phyloP scores from a whole-genome alignment of 1,139 yeast species.

The Yamadazyma blattariae region DNA sequence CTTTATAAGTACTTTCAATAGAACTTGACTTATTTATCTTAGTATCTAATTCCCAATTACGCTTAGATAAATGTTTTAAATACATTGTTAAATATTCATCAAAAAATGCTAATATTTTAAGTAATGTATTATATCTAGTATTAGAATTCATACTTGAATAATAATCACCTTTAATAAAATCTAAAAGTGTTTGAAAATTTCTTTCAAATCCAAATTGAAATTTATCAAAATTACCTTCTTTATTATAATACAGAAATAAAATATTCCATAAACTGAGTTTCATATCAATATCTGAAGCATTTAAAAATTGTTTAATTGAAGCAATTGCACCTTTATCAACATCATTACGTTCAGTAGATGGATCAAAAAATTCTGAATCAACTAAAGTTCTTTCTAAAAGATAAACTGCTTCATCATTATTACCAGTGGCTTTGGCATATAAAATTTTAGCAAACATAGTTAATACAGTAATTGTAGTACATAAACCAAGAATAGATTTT shows the following conservation, averaged over 20 bases:
- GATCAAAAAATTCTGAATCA: constrained; percentile 9
- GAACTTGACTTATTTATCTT: neutral
- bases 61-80: constrained; percentile 17
- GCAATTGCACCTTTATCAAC: constrained; percentile 22
- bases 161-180: constrained; percentile 13
- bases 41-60: constrained; percentile 22
- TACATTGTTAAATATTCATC: constrained; percentile 26
- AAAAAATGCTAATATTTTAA: constrained; percentile 31
- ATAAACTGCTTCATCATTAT: constrained; percentile 45
- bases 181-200: constrained; percentile 33
- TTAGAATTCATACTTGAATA: constrained; percentile 11
- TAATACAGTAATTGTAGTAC: constrained; percentile 65
- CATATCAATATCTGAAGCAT: constrained; percentile 62
- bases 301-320: constrained; percentile 60
- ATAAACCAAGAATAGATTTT: constrained; percentile 54
- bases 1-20: constrained; percentile 8
- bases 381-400: constrained; percentile 55
- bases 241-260: constrained; percentile 58
- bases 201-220: constrained; percentile 56
- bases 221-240: constrained; percentile 33
- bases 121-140: constrained; percentile 19
- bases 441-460: constrained; percentile 63
- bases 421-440: constrained; percentile 32
- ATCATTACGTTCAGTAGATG: neutral
- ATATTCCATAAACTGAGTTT: constrained; percentile 75